phyloP scores from a whole-genome alignment of 2,329 filamentous ascomycete species.

The Xylogone sp. region DNA sequence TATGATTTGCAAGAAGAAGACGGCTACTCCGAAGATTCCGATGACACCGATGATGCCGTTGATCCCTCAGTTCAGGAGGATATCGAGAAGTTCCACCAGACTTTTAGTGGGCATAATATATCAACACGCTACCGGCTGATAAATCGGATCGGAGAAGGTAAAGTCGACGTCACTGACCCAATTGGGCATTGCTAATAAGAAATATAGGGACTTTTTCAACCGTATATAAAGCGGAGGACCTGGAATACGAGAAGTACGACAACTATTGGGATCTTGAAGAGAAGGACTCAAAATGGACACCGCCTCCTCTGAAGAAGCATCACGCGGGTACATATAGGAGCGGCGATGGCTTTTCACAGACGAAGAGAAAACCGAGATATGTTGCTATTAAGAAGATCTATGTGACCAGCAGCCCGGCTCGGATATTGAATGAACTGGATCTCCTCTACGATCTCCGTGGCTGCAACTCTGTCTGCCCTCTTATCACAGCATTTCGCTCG shows the following conservation, averaged over 20 bases:
- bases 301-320: constrained; percentile 59
- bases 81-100: constrained; percentile 78
- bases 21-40: constrained; percentile 43
- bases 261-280: constrained; percentile 83
- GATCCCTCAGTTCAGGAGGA: constrained; percentile 74
- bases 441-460: constrained; percentile 82
- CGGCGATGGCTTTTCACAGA: constrained; percentile 25
- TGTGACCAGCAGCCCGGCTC: constrained; percentile 88
- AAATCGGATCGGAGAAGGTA: constrained; percentile 95
- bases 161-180: constrained; percentile 9
- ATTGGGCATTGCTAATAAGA: constrained; percentile 10
- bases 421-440: constrained; percentile 95
- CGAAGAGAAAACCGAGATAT: constrained; percentile 60
- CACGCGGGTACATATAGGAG: constrained; percentile 32
- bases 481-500: constrained; percentile 94
- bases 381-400: constrained; percentile 99
- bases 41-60: constrained; percentile 56
- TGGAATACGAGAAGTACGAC: constrained; percentile 76
- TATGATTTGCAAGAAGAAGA: constrained; percentile 35
- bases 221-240: constrained; percentile 96
- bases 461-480: constrained; percentile 82
- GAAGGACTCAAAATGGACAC: constrained; percentile 61
- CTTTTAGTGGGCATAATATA: constrained; percentile 69
- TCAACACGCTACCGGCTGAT: constrained; percentile 82
- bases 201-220: constrained; percentile 88